Evolutionary conservation across 306 rosid genomes (phyloP), one percentile per base, ranked within the genome.

Genomic region (Pyrus bretschneideri): DNA sequence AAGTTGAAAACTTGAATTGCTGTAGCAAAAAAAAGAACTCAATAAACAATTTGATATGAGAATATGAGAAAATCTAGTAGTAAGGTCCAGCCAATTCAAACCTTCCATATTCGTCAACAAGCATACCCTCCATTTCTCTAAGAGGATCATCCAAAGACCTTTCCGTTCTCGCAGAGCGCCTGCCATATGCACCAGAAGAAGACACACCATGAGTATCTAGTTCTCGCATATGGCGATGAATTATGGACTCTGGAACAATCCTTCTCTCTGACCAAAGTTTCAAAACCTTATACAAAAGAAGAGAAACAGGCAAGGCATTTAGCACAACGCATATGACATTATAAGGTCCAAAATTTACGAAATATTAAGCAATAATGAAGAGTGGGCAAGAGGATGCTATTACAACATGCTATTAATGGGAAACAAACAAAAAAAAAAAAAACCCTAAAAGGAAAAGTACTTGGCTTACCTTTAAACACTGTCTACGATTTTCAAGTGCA

Each of bases 31-130:
- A 70, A 46, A 79, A 78, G 71, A 70, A 75, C 67, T 79, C 65
- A 84, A 71, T 44, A 62, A 55, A 79, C 51, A 45, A 67, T 52
- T 58, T 72, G 23, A 69, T 8, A 29, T 9, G 30, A 68, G 75
- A 72, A 71, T 12, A 21, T 2, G 30, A 14, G 44, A 76, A 27
- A 76, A 63, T 25, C 45, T 5, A 17, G 29, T 38, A 68, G 11
- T 67, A 67, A 71, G 61, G 77, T 9, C 61, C 23, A 78, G 73
- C 13, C 61, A 81, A 78, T 75, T 71, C 97, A 84, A 83, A 94
- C 98, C 98, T 94, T 90, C 98, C 98, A 85, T 94, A 94, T 90
- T 94, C 98, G 27, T 94, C 96, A 66, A 91, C 98, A 86, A 86
- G 92, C 98, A 94, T 92, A 77, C 98, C 98, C 92, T 92, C 98